Evolutionary conservation across 768 basidiomycete genomes (phyloP).

Genomic region (Rhizopogon vulgaris): DNA sequence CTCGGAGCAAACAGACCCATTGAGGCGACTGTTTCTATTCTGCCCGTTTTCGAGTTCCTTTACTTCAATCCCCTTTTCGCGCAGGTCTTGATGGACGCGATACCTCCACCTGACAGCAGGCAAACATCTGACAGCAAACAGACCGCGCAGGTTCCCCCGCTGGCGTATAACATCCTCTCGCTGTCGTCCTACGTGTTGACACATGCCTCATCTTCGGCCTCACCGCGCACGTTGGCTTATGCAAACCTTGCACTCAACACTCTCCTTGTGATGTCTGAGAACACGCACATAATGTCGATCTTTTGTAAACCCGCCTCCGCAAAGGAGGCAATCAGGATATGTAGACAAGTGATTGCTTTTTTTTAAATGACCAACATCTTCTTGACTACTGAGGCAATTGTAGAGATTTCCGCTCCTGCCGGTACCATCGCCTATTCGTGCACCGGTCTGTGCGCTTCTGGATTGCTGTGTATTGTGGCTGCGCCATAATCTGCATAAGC

Average conservation of each 20-base stretch:
- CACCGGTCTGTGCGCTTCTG: constrained; percentile 52
- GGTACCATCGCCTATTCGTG: constrained; percentile 28
- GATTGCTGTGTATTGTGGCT: constrained; percentile 68
- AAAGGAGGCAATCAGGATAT: constrained; percentile 43
- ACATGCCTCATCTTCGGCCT: constrained; percentile 58
- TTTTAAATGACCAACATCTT: background rate
- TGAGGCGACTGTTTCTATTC: constrained; percentile 50
- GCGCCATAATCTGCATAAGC: constrained; percentile 63
- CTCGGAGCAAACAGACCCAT: constrained; percentile 43
- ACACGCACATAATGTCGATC: constrained; percentile 37
- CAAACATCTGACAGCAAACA: background rate
- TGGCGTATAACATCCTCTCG: constrained; percentile 44
- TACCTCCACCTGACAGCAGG: constrained; percentile 23
- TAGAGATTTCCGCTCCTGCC: constrained; percentile 52
- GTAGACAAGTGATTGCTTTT: constrained; percentile 48
- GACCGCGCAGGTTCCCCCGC: constrained; percentile 24
- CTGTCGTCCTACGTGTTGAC: constrained; percentile 61
- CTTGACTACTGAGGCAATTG: background rate
- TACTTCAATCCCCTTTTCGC: constrained; percentile 44
- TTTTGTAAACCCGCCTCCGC: constrained; percentile 33
- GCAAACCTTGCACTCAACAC: constrained; percentile 52
- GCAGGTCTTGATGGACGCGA: constrained; percentile 36
- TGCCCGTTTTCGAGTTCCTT: constrained; percentile 59
- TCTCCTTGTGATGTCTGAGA: constrained; percentile 46
- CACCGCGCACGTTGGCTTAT: constrained; percentile 55